These are phyloP conservation scores for Cantharellus anzutake DNA, from an alignment of 768 basidiomycete genomes.

Conservation along the genomic window DNA sequence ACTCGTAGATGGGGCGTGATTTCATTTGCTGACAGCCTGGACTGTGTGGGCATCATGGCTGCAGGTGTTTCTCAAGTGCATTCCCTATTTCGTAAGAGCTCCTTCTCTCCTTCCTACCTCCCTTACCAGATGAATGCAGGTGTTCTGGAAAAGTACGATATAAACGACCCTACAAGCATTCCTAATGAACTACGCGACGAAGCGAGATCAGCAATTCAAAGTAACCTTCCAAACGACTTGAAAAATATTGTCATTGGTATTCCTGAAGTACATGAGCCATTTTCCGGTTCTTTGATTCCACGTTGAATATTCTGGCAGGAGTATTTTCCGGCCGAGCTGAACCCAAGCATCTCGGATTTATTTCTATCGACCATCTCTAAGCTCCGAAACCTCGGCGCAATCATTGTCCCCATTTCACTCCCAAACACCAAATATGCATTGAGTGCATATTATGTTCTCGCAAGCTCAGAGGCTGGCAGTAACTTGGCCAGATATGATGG, in stretches of 20 bases:
- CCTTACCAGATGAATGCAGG: conserved; percentile 13
- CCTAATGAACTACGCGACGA: conserved; percentile 21
- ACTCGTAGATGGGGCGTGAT: conserved; percentile 64
- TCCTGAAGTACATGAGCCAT: conserved; percentile 13
- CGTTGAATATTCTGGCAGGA: conserved; percentile 25
- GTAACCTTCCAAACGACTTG: neutral
- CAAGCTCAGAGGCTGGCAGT: conserved; percentile 84
- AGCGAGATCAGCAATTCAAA: conserved; percentile 13
- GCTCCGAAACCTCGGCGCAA: conserved; percentile 38
- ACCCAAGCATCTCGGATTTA: conserved; percentile 24
- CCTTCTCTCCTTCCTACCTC: neutral
- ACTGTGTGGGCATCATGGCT: conserved; percentile 78
- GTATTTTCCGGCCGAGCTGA: conserved; percentile 59
- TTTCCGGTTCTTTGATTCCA: neutral
- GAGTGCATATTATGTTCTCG: conserved; percentile 91
- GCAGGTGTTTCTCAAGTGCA: conserved; percentile 29
- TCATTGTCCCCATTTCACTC: conserved; percentile 51
- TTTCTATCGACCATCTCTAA: conserved; percentile 27
- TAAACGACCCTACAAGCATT: conserved; percentile 57
- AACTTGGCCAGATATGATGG: conserved; percentile 86
- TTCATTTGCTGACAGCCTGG: conserved; percentile 85
- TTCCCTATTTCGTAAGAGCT: conserved; percentile 41
- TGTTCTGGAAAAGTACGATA: conserved; percentile 36
- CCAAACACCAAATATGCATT: conserved; percentile 53
- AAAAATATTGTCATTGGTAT: conserved; percentile 33